Evolutionary conservation across 2,329 filamentous ascomycete species (phyloP).

Genomic region (Pseudogymnoascus sp.): DNA sequence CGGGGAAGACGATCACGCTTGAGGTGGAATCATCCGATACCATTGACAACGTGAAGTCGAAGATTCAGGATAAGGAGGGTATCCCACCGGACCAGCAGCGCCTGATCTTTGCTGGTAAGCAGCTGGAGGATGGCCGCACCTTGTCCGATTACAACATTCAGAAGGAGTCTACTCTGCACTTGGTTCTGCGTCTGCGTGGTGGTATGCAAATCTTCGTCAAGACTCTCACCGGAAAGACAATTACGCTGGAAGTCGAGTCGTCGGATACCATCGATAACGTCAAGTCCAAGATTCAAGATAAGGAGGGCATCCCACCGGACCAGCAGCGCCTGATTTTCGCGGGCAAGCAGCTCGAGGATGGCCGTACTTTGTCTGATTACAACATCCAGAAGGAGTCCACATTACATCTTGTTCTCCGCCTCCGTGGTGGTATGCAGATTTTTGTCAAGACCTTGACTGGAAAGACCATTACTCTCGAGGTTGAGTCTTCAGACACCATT

Average conservation of each 20-base stretch:
- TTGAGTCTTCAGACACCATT: slow-evolving; percentile 60
- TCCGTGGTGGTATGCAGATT: slow-evolving; percentile 67
- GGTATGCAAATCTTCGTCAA: slow-evolving; percentile 70
- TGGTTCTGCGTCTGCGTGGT: slow-evolving; percentile 64
- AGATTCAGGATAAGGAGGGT: slow-evolving; percentile 66
- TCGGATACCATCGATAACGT: slow-evolving; percentile 65
- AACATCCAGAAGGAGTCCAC: slow-evolving; percentile 78
- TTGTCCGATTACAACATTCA: slow-evolving; percentile 88
- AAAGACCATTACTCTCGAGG: slow-evolving; percentile 62
- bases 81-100: slow-evolving; percentile 64
- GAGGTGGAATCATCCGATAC: slow-evolving; percentile 62
- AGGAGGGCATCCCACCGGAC: slow-evolving; percentile 63
- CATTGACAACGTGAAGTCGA: slow-evolving; percentile 62
- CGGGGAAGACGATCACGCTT: slow-evolving; percentile 61
- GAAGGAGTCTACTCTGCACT: slow-evolving; percentile 64
- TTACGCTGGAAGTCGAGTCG: slow-evolving; percentile 60
- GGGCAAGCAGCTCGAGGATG: slow-evolving; percentile 66
- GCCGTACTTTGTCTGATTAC: slow-evolving; percentile 70
- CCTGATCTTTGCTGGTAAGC: slow-evolving; percentile 63
- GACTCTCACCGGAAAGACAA: slow-evolving; percentile 62
- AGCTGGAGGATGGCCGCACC: slow-evolving; percentile 67
- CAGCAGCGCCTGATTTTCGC: slow-evolving; percentile 64
- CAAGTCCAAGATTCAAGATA: slow-evolving; percentile 64
- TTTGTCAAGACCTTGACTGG: slow-evolving; percentile 65
- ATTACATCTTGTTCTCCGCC: slow-evolving; percentile 60